Evolutionary conservation across 1,284 basidiomycete species (phyloP), one percentile per base, ranked within the genome.

Genomic region (Coriolopsis trogii): DNA sequence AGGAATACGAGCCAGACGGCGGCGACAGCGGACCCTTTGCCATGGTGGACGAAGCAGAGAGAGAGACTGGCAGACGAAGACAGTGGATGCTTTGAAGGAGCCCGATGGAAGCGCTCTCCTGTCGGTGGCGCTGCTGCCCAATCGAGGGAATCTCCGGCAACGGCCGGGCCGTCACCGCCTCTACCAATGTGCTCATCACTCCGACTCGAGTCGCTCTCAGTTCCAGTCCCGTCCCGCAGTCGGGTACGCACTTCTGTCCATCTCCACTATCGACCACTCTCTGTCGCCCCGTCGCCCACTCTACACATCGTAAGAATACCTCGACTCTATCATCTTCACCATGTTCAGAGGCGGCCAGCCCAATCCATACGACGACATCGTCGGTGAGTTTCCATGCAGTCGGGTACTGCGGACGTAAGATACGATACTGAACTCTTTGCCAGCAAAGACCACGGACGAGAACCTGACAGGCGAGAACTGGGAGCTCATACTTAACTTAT

Each of bases 381-480:
- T 98, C 69, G 81, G 93, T 94, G 63, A 70, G 92, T 81, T 64
- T 18, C 28, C 24, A 5, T 38, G 18, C 34, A 28, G 29, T 33
- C 36, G 41, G 46, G 29, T 13, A n/a, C 12, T n/a, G 45, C 30
- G 20, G 23, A 21, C 33, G 18, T 33, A 26, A 23, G 24, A 38
- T 20, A 28, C 28, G 47, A 43, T 38, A 24, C 42, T 45, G 26
- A 41, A 20, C 51, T 29, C 30, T 34, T 52, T 55, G 56, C 28
- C 70, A 96, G 92, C 73, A 63, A 95, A 96, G 75, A 92, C 95
- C 24, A 98, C 95, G 15, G 93, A 95, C 69, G 95, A 98, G 80
- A 94, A 93, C 70, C 77, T 95, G 49, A 95, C 95, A 1, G 80
- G 82, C 52, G 96, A 98, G 75, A 93, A 98, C 70, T 99, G 96